These are phyloP conservation scores for Papiliotrema nemorosa DNA, from an alignment of 1,284 basidiomycete species.

Conservation along the genomic window DNA sequence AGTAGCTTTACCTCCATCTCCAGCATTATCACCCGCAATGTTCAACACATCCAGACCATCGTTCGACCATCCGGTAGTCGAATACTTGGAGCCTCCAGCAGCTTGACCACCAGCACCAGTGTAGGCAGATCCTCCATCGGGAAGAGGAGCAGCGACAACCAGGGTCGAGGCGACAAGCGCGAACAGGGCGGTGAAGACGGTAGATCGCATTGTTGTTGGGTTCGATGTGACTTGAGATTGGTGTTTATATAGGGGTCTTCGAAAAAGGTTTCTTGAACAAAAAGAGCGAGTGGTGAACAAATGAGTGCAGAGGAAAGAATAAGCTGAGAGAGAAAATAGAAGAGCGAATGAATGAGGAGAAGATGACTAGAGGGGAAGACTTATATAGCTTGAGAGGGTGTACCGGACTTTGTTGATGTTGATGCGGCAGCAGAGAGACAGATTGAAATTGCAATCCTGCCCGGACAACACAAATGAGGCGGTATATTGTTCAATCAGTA, in stretches of 20 bases:
- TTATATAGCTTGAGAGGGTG: background rate
- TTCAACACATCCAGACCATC: slow-evolving; percentile 9
- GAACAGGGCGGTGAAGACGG: slow-evolving; percentile 12
- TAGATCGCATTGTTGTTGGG: slow-evolving; percentile 20
- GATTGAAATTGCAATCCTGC: too few species aligned
- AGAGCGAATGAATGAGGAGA: slow-evolving; percentile 7
- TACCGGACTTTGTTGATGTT: background rate
- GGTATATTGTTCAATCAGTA: too few species aligned
- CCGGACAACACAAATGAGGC: too few species aligned
- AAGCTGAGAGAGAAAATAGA: background rate
- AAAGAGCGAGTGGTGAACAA: background rate
- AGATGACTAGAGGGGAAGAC: slow-evolving; percentile 6
- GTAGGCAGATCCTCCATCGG: slow-evolving; percentile 17
- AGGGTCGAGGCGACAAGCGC: slow-evolving; percentile 16
- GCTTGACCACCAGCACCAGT: slow-evolving; percentile 27
- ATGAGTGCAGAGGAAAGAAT: background rate
- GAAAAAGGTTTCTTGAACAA: background rate
- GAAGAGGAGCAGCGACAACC: slow-evolving; percentile 14
- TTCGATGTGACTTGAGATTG: too few species aligned
- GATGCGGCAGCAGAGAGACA: too few species aligned
- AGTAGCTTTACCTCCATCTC: slow-evolving; percentile 28
- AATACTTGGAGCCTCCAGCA: slow-evolving; percentile 19
- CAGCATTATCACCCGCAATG: slow-evolving; percentile 20
- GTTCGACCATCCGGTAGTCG: slow-evolving; percentile 4
- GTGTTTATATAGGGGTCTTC: too few species aligned